Base-by-base conservation (phyloP, 1,139 yeast genomes). In the Kodamaea ohmeri region DNA sequence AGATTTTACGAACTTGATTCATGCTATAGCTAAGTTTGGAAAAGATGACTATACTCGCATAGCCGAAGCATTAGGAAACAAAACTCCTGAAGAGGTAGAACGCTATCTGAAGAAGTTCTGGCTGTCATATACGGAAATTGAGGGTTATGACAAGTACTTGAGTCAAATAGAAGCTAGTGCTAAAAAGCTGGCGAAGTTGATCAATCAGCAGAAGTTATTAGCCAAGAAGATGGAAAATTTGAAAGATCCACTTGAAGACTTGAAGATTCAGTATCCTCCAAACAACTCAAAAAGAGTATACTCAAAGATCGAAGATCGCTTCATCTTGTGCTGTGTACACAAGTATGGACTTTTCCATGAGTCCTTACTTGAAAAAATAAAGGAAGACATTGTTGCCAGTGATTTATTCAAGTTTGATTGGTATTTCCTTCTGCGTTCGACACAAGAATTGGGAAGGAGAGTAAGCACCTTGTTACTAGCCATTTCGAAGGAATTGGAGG, bases 81-180 rank as follows among this genome's bases (percentile, higher is more conserved):
- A 90, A 56, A 68, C 82, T 0, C 63, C 61, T 1, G 83, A 76
- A 4, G 97, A 92, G 37, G 84, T 92, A 2, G 71, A 73, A 46
- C 61, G 67, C 34, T 92, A 92, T 56, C 70, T 83, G 41, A 66
- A 71, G 30, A 82, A 71, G 3, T 92, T 92, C 53, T 90, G 96
- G 96, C 61, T 68, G 32, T 70, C 85, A 19, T 83, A 78, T 56
- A 65, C 66, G 15, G 82, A 79, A 50, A 78, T 92, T 35, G 95
- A 86, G 20, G 97, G 97, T 0, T 76, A 82, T 58, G 96, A 89
- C 44, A 83, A 88, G 55, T 88, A 89, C 56, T 59, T 89, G 37
- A 61, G 81, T n/a, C 95, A 87, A 53, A 88, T 92, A 41, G 96
- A 89, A 53, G 71, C 83, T 27, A 95, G 96, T 45, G 97, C 90